Conservation (phyloP, 306 rosid species). For the Malus fusca region DNA sequence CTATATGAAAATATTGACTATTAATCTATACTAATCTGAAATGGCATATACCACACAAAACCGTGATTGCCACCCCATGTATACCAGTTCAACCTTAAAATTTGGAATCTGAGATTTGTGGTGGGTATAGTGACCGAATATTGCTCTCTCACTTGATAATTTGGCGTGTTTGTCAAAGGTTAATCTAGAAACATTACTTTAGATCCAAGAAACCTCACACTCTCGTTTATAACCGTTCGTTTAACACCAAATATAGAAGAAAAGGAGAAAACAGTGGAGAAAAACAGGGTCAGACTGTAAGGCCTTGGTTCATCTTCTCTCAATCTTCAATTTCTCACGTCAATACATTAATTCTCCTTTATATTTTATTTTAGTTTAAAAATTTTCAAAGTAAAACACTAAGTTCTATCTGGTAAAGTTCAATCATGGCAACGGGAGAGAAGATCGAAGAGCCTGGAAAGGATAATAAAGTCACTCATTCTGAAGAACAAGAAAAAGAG, state of each 20-base stretch:
- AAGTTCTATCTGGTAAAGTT: not conserved
- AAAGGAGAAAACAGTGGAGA: not conserved
- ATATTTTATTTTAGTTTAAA: not conserved
- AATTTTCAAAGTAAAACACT: not conserved
- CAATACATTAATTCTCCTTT: not conserved
- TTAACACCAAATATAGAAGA: not conserved
- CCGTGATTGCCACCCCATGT: not conserved
- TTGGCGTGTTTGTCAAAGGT: not conserved
- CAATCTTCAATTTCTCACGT: not conserved
- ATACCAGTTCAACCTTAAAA: not conserved
- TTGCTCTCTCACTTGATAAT: not conserved
- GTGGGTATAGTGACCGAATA: not conserved
- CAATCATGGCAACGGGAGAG: not conserved
- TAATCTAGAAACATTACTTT: not conserved
- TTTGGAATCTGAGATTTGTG: not conserved
- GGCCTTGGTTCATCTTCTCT: not conserved
- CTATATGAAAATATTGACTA: not conserved
- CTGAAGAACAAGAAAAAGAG: not conserved
- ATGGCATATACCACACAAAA: no score
- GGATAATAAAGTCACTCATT: not conserved
- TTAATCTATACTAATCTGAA: no score
- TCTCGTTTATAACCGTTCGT: not conserved
- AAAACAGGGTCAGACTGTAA: not conserved
- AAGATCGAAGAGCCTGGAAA: not conserved
- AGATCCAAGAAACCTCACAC: not conserved